Base-by-base conservation (phyloP, 306 rosid species). In the Corylus heterophylla region DNA sequence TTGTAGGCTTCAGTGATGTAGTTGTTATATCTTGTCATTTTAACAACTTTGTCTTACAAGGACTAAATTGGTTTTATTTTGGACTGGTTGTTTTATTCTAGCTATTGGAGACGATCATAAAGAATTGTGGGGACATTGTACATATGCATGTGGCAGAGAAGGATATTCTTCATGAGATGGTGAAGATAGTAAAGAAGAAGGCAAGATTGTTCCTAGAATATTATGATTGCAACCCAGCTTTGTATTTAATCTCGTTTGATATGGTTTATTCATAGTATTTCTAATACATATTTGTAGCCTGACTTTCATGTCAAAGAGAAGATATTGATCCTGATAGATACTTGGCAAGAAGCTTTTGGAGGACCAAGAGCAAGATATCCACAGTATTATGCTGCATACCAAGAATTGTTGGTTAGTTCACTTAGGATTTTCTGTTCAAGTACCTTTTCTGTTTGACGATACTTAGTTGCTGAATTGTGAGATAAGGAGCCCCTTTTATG, bases 291-390 rank as follows among this genome's bases (percentile, higher is more conserved):
- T 74, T 74, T 89, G 91, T 86, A 96, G 98, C 97, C 96, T 22
- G 96, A 96, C 81, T 20, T 84, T 71, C 89, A 88, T 54, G 99
- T 96, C 88, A 92, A 81, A 89, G 97, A 93, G 89, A 96, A 93
- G 98, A 89, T 96, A 85, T 75, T 96, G 85, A 79, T 51, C 78
- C 92, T 96, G 74, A 86, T 96, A 79, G 99, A 96, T 81, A 91
- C 96, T 64, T 96, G 99, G 99, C 98, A 96, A 93, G 99, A 96
- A 83, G 99, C 94, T 62, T 96, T 96, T 81, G 99, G 98, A 76
- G 99, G 99, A 69, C 86, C 97, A 29, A 93, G 97, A 78, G 96
- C 94, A 78, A 93, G 97, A 93, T 96, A 91, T 89, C 93, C 98
- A 74, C 99, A 96, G 78, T 93, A 90, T 69, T 93, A 87, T 86